Percentiles rank a stretch among this genome's conserved stretches.
Evolutionary conservation across 345 rosid genomes (phyloP).

Genomic region (Eucalyptus pauciflora): DNA sequence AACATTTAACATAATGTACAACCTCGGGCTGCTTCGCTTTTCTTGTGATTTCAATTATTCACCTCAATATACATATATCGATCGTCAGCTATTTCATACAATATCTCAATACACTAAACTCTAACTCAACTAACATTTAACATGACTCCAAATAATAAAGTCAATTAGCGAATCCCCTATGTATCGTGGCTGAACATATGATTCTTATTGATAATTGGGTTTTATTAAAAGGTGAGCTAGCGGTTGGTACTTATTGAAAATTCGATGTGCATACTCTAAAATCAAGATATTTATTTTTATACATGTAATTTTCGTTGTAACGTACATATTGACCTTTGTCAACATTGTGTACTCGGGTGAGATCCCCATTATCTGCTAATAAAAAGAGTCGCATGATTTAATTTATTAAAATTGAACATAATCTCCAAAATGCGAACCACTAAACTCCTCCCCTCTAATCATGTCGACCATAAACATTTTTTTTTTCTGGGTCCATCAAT

Average conservation of each 20-base stretch:
- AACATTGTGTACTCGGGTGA: not conserved
- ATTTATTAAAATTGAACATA: not conserved
- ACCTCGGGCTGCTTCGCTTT: fast-evolving
- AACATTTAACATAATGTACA: not conserved
- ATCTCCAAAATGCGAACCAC: not conserved
- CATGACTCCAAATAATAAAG: not conserved
- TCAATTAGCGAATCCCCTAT: fast-evolving
- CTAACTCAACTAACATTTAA: not conserved
- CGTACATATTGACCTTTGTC: not conserved
- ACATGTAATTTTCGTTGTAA: not conserved
- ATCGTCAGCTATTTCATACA: fast-evolving
- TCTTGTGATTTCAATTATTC: not conserved
- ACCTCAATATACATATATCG: not conserved
- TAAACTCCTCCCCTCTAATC: not conserved
- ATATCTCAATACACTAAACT: not conserved
- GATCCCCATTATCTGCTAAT: not conserved
- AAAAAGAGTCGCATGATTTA: not conserved
- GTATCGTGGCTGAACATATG: not conserved
- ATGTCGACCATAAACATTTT: not conserved
- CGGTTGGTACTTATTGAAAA: not conserved
- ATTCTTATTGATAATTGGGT: not conserved
- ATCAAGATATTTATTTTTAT: not conserved
- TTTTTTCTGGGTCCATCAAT: not conserved
- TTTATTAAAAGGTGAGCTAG: not conserved
- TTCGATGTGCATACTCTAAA: not conserved